A percentile compares a stretch with the other conserved stretches of the same genome.
phyloP scores from a whole-genome alignment of 768 basidiomycete genomes.

The Dioszegia crocea region DNA sequence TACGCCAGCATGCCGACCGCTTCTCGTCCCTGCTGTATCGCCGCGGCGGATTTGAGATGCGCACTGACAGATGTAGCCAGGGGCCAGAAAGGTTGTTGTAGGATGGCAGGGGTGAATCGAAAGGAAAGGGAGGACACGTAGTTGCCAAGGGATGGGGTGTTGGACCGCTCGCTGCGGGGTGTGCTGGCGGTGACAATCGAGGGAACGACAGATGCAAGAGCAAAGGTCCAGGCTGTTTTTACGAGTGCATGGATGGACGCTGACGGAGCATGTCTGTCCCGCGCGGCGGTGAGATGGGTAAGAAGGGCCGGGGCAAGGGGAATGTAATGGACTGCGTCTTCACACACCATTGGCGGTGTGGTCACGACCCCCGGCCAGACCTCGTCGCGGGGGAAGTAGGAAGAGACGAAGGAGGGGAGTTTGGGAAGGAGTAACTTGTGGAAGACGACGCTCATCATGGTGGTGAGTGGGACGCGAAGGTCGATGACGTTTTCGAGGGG shows the following conservation, averaged over 20 bases:
- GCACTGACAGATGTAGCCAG: neutral
- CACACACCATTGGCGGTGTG: neutral
- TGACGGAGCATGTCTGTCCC: neutral
- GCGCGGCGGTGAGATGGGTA: neutral
- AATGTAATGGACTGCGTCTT: neutral
- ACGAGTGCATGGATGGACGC: neutral
- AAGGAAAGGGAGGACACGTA: neutral
- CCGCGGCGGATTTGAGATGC: slow-evolving; percentile 2
- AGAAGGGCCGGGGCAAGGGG: neutral
- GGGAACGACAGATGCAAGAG: neutral
- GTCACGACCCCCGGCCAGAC: slow-evolving; percentile 3
- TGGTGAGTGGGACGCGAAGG: neutral
- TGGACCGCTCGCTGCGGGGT: neutral
- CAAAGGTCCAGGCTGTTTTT: neutral
- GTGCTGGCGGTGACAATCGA: neutral
- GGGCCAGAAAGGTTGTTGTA: slow-evolving; percentile 5
- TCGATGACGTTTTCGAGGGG: slow-evolving; percentile 3
- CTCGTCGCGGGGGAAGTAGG: neutral
- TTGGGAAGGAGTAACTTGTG: slow-evolving; percentile 9
- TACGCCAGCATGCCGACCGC: slow-evolving; percentile 10
- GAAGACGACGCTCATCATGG: slow-evolving; percentile 5
- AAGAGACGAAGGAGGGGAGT: slow-evolving; percentile 1
- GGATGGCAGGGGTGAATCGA: neutral
- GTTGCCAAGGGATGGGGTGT: neutral
- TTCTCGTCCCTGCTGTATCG: neutral